Percentiles rank a stretch among this genome's conserved stretches.
Conservation (phyloP, 352 stramenopile species). For the Vaucheria bursata region DNA sequence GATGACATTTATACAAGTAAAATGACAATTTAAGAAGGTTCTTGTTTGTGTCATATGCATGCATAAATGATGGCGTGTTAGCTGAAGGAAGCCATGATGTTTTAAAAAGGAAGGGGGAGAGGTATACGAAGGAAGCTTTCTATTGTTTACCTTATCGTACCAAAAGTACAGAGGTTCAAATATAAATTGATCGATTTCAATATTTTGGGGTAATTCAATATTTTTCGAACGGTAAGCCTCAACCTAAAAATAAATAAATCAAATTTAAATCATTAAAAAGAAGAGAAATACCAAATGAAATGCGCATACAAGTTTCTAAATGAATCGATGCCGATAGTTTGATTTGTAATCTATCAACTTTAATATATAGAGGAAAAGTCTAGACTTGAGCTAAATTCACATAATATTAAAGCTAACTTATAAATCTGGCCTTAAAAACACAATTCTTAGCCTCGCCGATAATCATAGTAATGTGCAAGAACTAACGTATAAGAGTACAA, state of each 20-base stretch:
- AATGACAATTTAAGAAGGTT: too few species aligned
- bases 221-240: not conserved
- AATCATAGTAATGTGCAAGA: not conserved
- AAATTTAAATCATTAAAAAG: not conserved
- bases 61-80: too few species aligned
- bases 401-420: too few species aligned
- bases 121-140: too few species aligned
- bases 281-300: not conserved
- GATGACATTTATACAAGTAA: too few species aligned
- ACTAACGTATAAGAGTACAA: not conserved
- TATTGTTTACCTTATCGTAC: conserved; percentile 7
- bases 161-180: conserved; percentile 10
- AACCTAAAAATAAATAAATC: not conserved
- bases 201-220: not conserved
- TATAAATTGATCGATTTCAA: not conserved
- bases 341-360: not conserved
- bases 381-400: too few species aligned
- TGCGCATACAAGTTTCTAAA: not conserved
- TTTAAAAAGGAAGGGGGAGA: too few species aligned
- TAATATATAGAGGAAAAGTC: too few species aligned
- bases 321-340: not conserved
- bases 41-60: too few species aligned
- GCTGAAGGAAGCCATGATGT: too few species aligned
- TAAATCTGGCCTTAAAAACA: too few species aligned
- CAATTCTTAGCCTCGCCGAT: too few species aligned